Conservation (phyloP, 2,329 filamentous ascomycete genomes). For the Calonectria hawksworthii region DNA sequence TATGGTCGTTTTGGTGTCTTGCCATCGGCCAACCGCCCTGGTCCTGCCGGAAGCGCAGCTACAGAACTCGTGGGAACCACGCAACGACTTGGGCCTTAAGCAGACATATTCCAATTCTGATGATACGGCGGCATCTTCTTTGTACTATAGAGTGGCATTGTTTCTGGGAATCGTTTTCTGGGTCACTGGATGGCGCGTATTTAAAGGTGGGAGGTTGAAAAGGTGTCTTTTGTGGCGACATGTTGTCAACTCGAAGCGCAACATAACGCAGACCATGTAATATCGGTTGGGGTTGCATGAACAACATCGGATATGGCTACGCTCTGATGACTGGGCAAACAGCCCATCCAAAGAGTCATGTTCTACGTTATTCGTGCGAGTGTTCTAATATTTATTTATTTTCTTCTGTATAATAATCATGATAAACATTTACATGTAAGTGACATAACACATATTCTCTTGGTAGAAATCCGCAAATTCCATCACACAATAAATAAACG, state of each 20-base stretch:
- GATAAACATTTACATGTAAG: background rate
- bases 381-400: background rate
- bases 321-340: too few relatives aligned
- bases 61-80: conserved; percentile 73
- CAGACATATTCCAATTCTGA: conserved; percentile 9
- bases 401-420: background rate
- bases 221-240: background rate
- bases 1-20: conserved; percentile 93
- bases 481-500: background rate
- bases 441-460: too few relatives aligned
- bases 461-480: too few relatives aligned
- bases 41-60: conserved; percentile 58
- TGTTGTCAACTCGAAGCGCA: background rate
- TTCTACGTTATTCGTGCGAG: too few relatives aligned
- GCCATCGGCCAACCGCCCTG: conserved; percentile 66
- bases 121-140: conserved; percentile 21
- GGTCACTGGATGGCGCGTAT: conserved; percentile 24
- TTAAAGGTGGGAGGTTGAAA: conserved; percentile 22
- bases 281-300: background rate
- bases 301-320: background rate
- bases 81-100: conserved; percentile 79
- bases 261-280: background rate
- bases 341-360: background rate
- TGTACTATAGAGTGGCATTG: conserved; percentile 31
- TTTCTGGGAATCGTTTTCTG: conserved; percentile 16